Base-by-base conservation (phyloP, 106 monocot genomes). In the Acorus calamus region DNA sequence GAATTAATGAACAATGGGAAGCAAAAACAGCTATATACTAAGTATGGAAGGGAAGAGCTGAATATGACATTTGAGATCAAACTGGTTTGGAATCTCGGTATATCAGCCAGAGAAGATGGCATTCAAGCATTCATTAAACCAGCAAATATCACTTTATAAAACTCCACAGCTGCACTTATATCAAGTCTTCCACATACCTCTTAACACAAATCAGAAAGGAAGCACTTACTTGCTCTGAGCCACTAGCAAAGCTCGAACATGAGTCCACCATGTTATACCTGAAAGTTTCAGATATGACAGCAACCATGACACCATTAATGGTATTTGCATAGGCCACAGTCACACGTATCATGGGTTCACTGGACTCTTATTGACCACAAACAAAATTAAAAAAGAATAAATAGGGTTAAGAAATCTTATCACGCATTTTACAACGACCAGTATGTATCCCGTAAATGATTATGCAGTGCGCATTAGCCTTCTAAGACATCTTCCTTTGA, bases 381-480 rank as follows among this genome's bases (percentile, higher is more conserved):
- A 63, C 2, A 50, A 67, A 53, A 43, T 12, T 42, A 13, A 10
- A 2, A 57, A 48, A 4, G 9, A 60, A 46, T 9, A 67, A 42
- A 41, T 55, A 28, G 47, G 11, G 53, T 6, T 48, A 63, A 49
- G 61, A 63, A 58, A 11, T 55, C 68, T 69, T 69, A 76, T 69
- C 76, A 64, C 8, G 44, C 14, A 50, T 45, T 41, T 46, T 54
- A 9, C 66, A 13, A 63, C 63, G 44, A n/a, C 57, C 57, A 28
- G 28, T 28, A 28, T 28, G 28, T 13, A 55, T 63, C 50, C 64
- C 53, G 49, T 14, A 28, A 64, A 69, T 53, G 3, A 60, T 28
- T 43, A 46, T n/a, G 46, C 49, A 54, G n/a, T 4, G 50, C 51
- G 28, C 28, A 28, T 28, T 28, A 28, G 28, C 28, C 64, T 64